Evolutionary conservation across 1,139 yeast genomes (phyloP).

Genomic region (Arxiozyma bovina): DNA sequence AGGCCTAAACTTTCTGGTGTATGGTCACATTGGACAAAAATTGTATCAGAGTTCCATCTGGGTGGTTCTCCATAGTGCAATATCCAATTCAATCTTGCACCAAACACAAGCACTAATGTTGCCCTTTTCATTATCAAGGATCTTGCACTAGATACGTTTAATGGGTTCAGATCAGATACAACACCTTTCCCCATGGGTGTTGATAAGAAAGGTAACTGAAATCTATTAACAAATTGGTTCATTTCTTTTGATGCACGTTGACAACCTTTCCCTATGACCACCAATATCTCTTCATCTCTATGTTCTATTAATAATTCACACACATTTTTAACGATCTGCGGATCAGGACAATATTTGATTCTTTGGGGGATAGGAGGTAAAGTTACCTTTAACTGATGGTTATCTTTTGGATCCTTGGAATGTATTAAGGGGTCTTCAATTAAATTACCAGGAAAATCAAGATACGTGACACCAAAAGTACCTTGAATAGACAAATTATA

Average conservation of each 20-base stretch:
- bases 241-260: conserved; percentile 38
- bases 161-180: conserved; percentile 38
- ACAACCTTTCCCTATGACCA: conserved; percentile 58
- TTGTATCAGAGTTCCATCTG: conserved; percentile 38
- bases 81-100: conserved; percentile 63
- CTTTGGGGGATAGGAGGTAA: conserved; percentile 1
- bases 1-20: conserved; percentile 46
- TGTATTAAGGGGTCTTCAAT: conserved; percentile 25
- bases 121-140: conserved; percentile 46
- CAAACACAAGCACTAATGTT: conserved; percentile 48
- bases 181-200: conserved; percentile 76
- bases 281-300: conserved; percentile 39
- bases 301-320: conserved; percentile 27
- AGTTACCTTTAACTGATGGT: too few relatives aligned
- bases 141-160: conserved; percentile 52
- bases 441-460: conserved; percentile 56
- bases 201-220: conserved; percentile 48
- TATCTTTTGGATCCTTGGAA: neutral
- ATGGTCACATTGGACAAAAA: conserved; percentile 48
- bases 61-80: conserved; percentile 53
- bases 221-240: conserved; percentile 34
- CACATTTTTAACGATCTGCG: conserved; percentile 32
- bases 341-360: conserved; percentile 34
- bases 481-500: conserved; percentile 42
- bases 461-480: conserved; percentile 49